Conservation (phyloP, 495 filamentous ascomycete species). For the Xylaria sp. region DNA sequence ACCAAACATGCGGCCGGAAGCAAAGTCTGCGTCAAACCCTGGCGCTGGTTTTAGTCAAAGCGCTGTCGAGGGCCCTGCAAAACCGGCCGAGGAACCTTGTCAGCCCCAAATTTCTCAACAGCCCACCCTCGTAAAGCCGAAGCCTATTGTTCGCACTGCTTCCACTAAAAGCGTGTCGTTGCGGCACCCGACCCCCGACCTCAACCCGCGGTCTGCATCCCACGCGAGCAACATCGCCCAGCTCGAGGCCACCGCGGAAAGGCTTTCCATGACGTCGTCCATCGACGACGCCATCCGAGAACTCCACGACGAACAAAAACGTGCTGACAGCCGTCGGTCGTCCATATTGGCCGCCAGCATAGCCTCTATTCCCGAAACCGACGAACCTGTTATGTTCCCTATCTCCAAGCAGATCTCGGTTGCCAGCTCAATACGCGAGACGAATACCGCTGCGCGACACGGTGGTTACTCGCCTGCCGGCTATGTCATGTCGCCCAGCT, state of each 20-base stretch:
- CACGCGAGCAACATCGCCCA: conserved; percentile 81
- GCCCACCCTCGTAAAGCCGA: conserved; percentile 38
- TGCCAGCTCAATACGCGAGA: conserved; percentile 70
- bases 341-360: conserved; percentile 55
- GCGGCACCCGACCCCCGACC: conserved; percentile 78
- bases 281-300: conserved; percentile 84
- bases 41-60: neutral
- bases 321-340: conserved; percentile 66
- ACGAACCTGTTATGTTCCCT: conserved; percentile 43
- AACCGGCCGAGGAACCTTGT: conserved; percentile 27
- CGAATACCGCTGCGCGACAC: conserved; percentile 68
- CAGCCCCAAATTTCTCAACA: conserved; percentile 29
- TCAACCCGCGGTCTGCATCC: conserved; percentile 74
- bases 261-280: conserved; percentile 77
- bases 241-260: conserved; percentile 82
- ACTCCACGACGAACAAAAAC: conserved; percentile 78
- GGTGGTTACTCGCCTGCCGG: conserved; percentile 75
- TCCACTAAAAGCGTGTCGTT: conserved; percentile 66
- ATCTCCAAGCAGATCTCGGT: conserved; percentile 59
- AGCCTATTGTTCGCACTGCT: conserved; percentile 65
- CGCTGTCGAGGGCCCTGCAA: conserved; percentile 10
- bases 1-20: neutral
- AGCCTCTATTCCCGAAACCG: conserved; percentile 46
- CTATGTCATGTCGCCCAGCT: conserved; percentile 70
- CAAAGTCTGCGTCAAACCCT: conserved; percentile 19